These are phyloP conservation scores for Phlegmacium glaucopus DNA, from an alignment of 768 basidiomycete species.

Conservation along the genomic window DNA sequence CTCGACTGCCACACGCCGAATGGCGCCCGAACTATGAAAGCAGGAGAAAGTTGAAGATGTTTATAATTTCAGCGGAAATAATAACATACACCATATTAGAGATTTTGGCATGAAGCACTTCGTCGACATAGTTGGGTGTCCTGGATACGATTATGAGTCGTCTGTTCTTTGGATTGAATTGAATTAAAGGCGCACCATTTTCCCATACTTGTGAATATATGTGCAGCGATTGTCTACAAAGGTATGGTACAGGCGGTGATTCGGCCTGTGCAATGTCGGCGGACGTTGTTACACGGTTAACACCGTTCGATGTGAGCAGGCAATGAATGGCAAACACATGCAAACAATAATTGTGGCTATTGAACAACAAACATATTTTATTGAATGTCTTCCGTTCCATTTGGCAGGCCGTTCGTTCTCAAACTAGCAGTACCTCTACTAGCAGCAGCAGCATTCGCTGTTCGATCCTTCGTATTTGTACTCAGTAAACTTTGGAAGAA, in stretches of 20 bases:
- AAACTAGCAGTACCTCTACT: no score
- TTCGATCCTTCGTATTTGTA: conserved; percentile 64
- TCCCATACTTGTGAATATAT: conserved; percentile 1
- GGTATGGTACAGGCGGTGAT: no score
- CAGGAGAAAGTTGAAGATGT: conserved; percentile 1
- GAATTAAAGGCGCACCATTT: conserved; percentile 13
- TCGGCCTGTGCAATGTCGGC: no score
- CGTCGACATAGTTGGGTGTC: conserved; percentile 71
- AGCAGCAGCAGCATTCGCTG: conserved; percentile 18
- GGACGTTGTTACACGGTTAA: no score
- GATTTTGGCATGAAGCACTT: conserved; percentile 71
- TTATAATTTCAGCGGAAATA: conserved; percentile 2
- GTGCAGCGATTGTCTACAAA: no score
- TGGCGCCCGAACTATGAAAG: conserved; percentile 58
- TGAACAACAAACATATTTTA: no score
- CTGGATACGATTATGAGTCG: conserved; percentile 34
- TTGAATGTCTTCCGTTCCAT: no score
- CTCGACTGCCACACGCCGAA: conserved; percentile 66
- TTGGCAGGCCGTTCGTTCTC: no score
- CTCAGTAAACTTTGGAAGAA: conserved; percentile 84
- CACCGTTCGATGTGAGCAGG: no score
- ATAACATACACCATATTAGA: conserved; percentile 70
- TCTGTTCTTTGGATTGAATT: neutral
- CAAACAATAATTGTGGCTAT: no score
- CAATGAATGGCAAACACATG: no score